phyloP scores from a whole-genome alignment of 805 yeast genomes.

The Candida nanaspora region DNA sequence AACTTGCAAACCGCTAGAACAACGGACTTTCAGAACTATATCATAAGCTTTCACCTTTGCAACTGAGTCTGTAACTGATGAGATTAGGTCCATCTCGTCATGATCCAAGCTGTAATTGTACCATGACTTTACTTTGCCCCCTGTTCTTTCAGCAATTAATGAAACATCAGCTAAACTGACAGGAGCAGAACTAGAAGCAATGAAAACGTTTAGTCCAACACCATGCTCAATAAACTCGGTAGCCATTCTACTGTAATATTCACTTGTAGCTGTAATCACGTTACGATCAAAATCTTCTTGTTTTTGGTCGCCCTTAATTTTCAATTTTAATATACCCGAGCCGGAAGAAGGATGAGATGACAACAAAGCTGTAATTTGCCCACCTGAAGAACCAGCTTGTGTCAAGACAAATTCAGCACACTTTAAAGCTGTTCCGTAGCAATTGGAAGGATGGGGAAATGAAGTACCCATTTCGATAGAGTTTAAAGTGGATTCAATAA shows the following conservation, averaged over 20 bases:
- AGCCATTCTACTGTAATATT: constrained; percentile 54
- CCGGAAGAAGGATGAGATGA: constrained; percentile 75
- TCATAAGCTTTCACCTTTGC: constrained; percentile 59
- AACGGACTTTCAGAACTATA: constrained; percentile 76
- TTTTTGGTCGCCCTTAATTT: constrained; percentile 25
- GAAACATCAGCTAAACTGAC: constrained; percentile 75
- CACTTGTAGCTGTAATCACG: constrained; percentile 51
- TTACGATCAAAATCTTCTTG: constrained; percentile 37
- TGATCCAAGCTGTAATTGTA: constrained; percentile 57
- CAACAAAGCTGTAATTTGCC: constrained; percentile 67
- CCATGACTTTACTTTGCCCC: constrained; percentile 64
- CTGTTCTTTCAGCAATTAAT: constrained; percentile 53
- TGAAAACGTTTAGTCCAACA: constrained; percentile 73
- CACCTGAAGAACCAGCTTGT: constrained; percentile 55
- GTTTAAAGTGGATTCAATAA: constrained; percentile 62
- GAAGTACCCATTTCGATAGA: constrained; percentile 44
- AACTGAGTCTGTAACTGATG: constrained; percentile 51
- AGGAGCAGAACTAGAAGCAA: constrained; percentile 48
- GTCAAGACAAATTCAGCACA: constrained; percentile 59
- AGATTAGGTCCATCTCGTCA: constrained; percentile 58
- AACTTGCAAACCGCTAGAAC: constrained; percentile 83
- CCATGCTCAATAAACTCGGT: constrained; percentile 47
- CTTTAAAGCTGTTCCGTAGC: constrained; percentile 72
- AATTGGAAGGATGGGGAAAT: constrained; percentile 47
- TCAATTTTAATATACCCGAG: constrained; percentile 57